phyloP scores from a whole-genome alignment of 495 filamentous ascomycete genomes.

The Mytilinidion resinicola region DNA sequence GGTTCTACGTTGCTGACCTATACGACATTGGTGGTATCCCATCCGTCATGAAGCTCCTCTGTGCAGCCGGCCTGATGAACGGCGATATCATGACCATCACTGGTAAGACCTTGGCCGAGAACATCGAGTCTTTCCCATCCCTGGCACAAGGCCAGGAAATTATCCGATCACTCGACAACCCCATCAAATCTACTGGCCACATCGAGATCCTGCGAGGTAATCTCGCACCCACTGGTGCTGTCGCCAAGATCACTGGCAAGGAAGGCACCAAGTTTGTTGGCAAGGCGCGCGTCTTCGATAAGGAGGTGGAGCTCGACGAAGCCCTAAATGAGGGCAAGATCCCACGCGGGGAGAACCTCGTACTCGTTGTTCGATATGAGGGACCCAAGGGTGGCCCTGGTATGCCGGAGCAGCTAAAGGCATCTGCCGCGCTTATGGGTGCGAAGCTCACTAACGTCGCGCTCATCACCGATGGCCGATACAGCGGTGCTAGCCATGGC shows the following conservation, averaged over 20 bases:
- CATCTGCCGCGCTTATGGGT: slow-evolving; percentile 87
- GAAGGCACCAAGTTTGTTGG: slow-evolving; percentile 81
- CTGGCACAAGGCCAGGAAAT: slow-evolving; percentile 76
- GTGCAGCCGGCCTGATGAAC: slow-evolving; percentile 74
- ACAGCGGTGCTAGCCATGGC: slow-evolving; percentile 83
- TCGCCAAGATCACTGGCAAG: slow-evolving; percentile 97
- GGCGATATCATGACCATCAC: slow-evolving; percentile 86
- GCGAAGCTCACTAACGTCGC: slow-evolving; percentile 84
- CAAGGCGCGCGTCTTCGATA: slow-evolving; percentile 82
- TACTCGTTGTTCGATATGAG: slow-evolving; percentile 90
- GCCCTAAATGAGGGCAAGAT: slow-evolving; percentile 68
- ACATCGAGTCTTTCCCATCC: slow-evolving; percentile 74
- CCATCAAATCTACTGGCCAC: slow-evolving; percentile 85
- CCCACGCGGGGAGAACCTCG: slow-evolving; percentile 74
- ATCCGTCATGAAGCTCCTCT: slow-evolving; percentile 83
- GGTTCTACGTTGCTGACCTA: slow-evolving; percentile 91
- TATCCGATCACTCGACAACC: slow-evolving; percentile 72
- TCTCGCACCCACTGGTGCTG: slow-evolving; percentile 83
- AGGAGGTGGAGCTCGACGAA: slow-evolving; percentile 70
- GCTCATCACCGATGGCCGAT: slow-evolving; percentile 88
- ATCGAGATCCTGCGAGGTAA: slow-evolving; percentile 86
- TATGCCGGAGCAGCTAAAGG: slow-evolving; percentile 96
- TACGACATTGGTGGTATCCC: slow-evolving; percentile 89
- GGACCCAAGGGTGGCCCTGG: slow-evolving; percentile 92
- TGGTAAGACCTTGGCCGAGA: slow-evolving; percentile 82